Evolutionary conservation across 192 early-diverging fungal genomes (phyloP).

Genomic region (Backusella parvicylindrica): DNA sequence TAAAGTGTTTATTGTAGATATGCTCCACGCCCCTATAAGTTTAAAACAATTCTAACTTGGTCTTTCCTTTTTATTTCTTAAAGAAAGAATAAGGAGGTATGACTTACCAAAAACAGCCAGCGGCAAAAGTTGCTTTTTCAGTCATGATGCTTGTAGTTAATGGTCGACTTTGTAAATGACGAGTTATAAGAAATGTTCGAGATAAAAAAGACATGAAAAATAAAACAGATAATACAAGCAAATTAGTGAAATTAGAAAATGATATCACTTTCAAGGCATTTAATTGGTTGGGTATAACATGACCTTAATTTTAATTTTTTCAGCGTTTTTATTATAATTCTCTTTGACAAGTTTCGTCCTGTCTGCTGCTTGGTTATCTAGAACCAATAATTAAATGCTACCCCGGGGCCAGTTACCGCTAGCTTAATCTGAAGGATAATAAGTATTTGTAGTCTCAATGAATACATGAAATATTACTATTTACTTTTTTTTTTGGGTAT

Average conservation of each 20-base stretch:
- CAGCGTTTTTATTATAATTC: not conserved
- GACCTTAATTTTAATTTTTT: not conserved
- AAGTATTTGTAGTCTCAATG: no score
- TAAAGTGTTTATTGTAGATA: conserved; percentile 47
- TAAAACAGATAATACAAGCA: not conserved
- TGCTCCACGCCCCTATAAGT: conserved; percentile 53
- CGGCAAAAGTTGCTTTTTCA: conserved; percentile 77
- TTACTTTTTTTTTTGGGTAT: no score
- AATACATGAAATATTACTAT: no score
- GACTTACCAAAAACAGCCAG: conserved; percentile 89
- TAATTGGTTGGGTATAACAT: not conserved
- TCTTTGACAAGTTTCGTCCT: not conserved
- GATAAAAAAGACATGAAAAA: conserved; percentile 5
- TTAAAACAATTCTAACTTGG: not conserved
- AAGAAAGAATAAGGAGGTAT: not conserved
- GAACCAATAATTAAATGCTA: no score
- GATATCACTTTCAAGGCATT: not conserved
- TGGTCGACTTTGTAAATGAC: not conserved
- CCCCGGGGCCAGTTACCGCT: no score
- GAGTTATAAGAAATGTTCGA: not conserved
- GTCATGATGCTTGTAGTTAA: not conserved
- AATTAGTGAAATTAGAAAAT: not conserved
- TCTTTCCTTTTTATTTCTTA: not conserved
- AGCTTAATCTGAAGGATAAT: no score
- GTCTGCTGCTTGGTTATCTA: no score